Base-by-base conservation (phyloP, 768 basidiomycete genomes). In the Termitomyces sp. region DNA sequence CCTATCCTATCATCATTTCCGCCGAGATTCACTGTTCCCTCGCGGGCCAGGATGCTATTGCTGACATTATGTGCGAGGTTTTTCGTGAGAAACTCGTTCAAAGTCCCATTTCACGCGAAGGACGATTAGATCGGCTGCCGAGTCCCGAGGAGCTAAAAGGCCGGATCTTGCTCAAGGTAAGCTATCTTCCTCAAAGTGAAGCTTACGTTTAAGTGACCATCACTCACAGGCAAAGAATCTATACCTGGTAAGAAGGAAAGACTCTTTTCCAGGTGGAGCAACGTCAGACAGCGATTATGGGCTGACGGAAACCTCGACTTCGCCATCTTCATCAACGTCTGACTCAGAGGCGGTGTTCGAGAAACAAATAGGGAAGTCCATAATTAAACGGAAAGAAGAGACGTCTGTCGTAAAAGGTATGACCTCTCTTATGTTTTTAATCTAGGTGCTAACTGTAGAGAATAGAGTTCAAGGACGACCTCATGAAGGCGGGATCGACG, bases 1-100 rank as follows among this genome's bases (percentile, higher is more conserved):
- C 94, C 0, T 98, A 94, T 70, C 97, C 97, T 0, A 82, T 99
- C 69, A 92, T 99, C 73, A 91, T 99, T 54, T 96, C 94, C 4
- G 92, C 94, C n/a, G 97, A 99, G 74, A 83, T 97, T 5, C 96
- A 98, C 66, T 97, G 94, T 71, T 78, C 81, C 2, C 74, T 76
- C 5, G 79, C 83, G 39, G 79, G 83, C 61, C 78, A 85, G 57
- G 78, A 80, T 55, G 71, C 72, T 64, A 74, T 82, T 42, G 79
- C 74, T 26, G 70, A 72, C 31, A 79, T 80, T 56, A 79, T 79
- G 78, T 65, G 62, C 1, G 68, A 74, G 46, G 75, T 78, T 5
- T 83, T 83, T 60, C 78, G 78, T 2, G 77, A 79, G 34, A 65
- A 63, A 16, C 64, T 78, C 2, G 59, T 78, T 18, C 62, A 63